Base-by-base conservation (phyloP, 176 grass and related monocot genomes). In the Triticum turgidum region DNA sequence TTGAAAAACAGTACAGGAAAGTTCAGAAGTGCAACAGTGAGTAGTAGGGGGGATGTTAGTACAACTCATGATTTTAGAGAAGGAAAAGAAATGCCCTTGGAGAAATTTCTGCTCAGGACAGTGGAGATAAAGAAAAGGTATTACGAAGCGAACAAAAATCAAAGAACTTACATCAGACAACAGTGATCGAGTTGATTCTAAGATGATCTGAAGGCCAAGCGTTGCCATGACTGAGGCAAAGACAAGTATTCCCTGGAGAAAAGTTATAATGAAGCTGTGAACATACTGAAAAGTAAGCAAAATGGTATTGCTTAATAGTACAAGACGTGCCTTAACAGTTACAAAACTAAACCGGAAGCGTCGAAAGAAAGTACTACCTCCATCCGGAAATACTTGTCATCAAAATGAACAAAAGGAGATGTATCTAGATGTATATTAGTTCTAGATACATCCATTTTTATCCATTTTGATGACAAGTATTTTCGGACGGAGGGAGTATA, bases 221-320 rank as follows among this genome's bases (percentile, higher is more conserved):
- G 97, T 99, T 86, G 97, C 97, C 97, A 99, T 99, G 81, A 99
- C 97, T 86, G 97, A 99, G 71, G 97, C 94, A 85, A 99, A 99
- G 72, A 99, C 97, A 88, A 99, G 97, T 70, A 99, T 99, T 76
- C 97, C 97, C 97, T 99, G 77, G 59, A 86, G 64, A 92, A 58
- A 86, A 5, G 34, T 37, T 22, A 5, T 76, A 59, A 81, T 42
- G 52, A 18, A 81, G 7, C 49, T 12, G 56, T 88, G 27, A 91
- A 59, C 22, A 85, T 32, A 54, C 8, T 79, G 44, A 58, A 83
- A 49, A 84, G 61, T 30, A 87, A 78, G 2, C 12, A 13, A 18
- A 73, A 82, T 12, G 4, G 24, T 41, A 79, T 29, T 59, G 20
- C 14, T 59, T 73, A 6, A 30, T 47, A 37, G 11, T 12, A 11